A percentile compares a stretch with the other conserved stretches of the same genome.
These are phyloP conservation scores for Suillus weaverae DNA, from an alignment of 768 basidiomycete species.

Conservation along the genomic window DNA sequence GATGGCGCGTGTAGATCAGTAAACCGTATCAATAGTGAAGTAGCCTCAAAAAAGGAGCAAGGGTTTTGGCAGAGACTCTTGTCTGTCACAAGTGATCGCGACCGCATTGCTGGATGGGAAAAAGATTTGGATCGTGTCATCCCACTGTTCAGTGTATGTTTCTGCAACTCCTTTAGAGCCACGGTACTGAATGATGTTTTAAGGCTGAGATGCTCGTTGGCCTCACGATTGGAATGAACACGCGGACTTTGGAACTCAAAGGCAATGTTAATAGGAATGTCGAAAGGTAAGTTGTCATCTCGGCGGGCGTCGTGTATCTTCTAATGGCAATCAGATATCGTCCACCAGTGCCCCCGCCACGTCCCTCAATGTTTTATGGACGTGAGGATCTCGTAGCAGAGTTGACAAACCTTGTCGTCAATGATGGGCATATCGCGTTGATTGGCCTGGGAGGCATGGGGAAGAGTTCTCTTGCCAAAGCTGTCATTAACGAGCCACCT, in stretches of 20 bases:
- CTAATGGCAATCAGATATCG: not conserved
- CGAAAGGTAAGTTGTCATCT: too few relatives aligned
- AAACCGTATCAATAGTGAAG: not conserved
- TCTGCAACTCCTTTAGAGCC: not conserved
- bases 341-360: not conserved
- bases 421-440: not conserved
- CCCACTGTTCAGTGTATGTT: not conserved
- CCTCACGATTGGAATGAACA: too few relatives aligned
- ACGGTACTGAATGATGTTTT: too few relatives aligned
- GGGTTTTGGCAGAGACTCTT: not conserved
- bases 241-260: too few relatives aligned
- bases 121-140: not conserved
- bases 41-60: not conserved
- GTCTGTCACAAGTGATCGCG: not conserved
- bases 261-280: too few relatives aligned
- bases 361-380: not conserved
- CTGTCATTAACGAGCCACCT: not conserved
- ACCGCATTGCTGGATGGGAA: not conserved
- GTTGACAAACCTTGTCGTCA: not conserved
- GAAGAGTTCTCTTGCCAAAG: conserved; percentile 2
- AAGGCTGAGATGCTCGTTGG: too few relatives aligned
- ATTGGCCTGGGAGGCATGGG: conserved; percentile 3
- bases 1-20: not conserved
- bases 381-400: not conserved
- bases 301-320: too few relatives aligned